phyloP scores from a whole-genome alignment of 1,284 basidiomycete genomes.

The Peniophora sp. region DNA sequence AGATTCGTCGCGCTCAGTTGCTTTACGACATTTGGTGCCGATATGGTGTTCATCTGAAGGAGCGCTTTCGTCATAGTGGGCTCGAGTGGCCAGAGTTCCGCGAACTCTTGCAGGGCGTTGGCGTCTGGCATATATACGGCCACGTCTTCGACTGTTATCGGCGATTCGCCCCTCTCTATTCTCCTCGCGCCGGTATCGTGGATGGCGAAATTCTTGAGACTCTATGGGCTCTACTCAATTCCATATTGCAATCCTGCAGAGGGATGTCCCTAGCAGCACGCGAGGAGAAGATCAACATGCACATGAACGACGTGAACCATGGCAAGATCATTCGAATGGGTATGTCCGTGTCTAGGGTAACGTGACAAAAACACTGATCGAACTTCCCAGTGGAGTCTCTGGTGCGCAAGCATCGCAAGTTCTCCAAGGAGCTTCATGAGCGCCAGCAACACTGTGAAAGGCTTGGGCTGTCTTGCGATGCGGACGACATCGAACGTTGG shows the following conservation, averaged over 20 bases:
- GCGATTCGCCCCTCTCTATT: background rate
- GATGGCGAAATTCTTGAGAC: background rate
- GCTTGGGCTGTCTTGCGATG: too few relatives aligned
- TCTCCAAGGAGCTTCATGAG: too few relatives aligned
- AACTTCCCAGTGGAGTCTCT: too few relatives aligned
- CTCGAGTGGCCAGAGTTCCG: background rate
- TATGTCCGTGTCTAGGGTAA: background rate
- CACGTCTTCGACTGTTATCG: background rate
- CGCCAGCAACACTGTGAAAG: too few relatives aligned
- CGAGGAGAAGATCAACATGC: background rate
- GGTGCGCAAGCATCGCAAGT: too few relatives aligned
- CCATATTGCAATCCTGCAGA: background rate
- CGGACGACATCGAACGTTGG: too few relatives aligned
- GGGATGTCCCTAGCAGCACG: background rate
- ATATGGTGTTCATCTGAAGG: background rate
- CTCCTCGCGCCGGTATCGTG: background rate
- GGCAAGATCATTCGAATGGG: conserved; percentile 1
- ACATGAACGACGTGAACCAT: background rate
- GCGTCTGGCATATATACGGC: background rate
- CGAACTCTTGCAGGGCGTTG: background rate
- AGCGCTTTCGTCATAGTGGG: background rate
- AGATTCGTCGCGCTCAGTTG: background rate
- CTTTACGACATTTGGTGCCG: background rate
- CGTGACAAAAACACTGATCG: too few relatives aligned
- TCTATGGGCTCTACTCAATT: background rate